Percentiles rank a stretch among this genome's conserved stretches.
Conservation (phyloP, 768 basidiomycete species). For the Lyophyllum shimeji region DNA sequence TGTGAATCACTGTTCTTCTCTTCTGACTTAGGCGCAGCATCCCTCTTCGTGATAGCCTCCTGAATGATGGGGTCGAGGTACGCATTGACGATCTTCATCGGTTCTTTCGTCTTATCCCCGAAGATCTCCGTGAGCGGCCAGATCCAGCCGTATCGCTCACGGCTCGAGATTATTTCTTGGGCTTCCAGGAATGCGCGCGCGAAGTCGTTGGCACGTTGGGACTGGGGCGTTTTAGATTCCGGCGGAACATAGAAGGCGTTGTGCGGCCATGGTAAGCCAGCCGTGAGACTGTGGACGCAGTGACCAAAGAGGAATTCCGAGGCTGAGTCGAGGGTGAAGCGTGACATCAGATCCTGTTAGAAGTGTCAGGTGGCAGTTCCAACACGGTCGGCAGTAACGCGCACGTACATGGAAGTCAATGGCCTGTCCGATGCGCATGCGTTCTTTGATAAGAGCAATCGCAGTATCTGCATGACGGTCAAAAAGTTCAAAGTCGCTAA, state of each 20-base stretch:
- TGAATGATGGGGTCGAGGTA: conserved; percentile 54
- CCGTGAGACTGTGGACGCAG: conserved; percentile 52
- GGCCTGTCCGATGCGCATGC: conserved; percentile 48
- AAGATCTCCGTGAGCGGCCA: conserved; percentile 57
- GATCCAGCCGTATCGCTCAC: conserved; percentile 44
- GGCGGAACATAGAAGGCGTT: conserved; percentile 28
- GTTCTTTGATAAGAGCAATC: conserved; percentile 43
- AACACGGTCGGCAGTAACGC: not conserved
- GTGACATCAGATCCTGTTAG: conserved; percentile 51
- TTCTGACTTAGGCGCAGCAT: conserved; percentile 8
- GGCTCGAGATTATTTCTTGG: conserved; percentile 40
- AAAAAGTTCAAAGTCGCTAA: conserved; percentile 62
- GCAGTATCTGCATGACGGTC: conserved; percentile 50
- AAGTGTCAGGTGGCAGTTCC: not conserved
- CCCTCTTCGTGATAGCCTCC: conserved; percentile 47
- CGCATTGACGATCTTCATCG: conserved; percentile 53
- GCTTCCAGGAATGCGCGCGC: conserved; percentile 48
- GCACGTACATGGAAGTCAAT: conserved; percentile 56
- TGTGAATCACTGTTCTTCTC: conserved; percentile 29
- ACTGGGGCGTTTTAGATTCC: conserved; percentile 21
- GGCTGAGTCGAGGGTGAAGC: conserved; percentile 67
- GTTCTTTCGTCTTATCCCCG: conserved; percentile 41
- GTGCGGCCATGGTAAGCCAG: conserved; percentile 52
- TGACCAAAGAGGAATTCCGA: conserved; percentile 66
- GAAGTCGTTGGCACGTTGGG: conserved; percentile 41